Evolutionary conservation across 352 stramenopile genomes (phyloP).

Genomic region (Phytophthora megakarya): DNA sequence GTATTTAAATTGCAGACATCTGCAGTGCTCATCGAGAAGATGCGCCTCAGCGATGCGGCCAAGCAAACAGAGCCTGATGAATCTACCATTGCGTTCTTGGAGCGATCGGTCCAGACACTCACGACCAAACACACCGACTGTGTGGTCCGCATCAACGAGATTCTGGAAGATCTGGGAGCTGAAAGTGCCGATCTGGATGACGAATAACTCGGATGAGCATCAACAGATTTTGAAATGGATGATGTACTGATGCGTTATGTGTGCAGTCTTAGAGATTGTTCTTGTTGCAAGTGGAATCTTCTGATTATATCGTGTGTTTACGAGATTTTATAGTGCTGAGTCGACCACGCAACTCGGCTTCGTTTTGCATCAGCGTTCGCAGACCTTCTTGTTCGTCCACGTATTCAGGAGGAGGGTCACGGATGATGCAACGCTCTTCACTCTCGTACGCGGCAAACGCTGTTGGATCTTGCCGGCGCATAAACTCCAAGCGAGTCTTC

Average conservation of each 20-base stretch:
- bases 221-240: background rate
- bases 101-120: conserved; percentile 65
- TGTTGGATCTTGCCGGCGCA: conserved; percentile 63
- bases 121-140: conserved; percentile 61
- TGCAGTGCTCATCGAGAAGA: conserved; percentile 80
- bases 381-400: conserved; percentile 53
- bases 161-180: conserved; percentile 67
- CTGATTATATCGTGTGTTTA: conserved; percentile 18
- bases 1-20: conserved; percentile 56
- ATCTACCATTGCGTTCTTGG: conserved; percentile 54
- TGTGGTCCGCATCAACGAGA: conserved; percentile 79
- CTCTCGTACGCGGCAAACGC: conserved; percentile 58
- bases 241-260: background rate
- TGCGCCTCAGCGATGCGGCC: conserved; percentile 56
- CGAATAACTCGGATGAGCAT: conserved; percentile 17
- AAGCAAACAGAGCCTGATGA: conserved; percentile 52
- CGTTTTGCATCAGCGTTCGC: conserved; percentile 44
- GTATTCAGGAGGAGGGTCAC: conserved; percentile 55
- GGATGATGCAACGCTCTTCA: conserved; percentile 46
- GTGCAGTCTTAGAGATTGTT: background rate
- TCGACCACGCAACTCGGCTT: conserved; percentile 57
- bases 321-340: conserved; percentile 52
- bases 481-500: conserved; percentile 70
- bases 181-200: conserved; percentile 61
- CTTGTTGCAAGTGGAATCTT: background rate